These are phyloP conservation scores for Bassia scoparia DNA, from an alignment of 148 eudicot species.

Conservation along the genomic window DNA sequence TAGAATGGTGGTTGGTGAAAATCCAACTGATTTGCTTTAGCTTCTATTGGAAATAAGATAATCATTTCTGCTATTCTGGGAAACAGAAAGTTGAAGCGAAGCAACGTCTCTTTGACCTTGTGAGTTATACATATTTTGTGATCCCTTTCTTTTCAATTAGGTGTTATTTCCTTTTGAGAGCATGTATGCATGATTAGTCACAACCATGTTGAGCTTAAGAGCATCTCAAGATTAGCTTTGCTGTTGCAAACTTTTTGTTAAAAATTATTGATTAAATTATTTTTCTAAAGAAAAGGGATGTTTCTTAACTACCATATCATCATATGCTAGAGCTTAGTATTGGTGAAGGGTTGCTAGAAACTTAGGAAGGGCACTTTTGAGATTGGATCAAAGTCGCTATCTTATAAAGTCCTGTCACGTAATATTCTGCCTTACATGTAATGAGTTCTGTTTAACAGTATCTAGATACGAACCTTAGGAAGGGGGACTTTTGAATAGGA, in stretches of 20 bases:
- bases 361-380: too few species aligned
- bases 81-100: conserved; percentile 58
- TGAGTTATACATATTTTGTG: conserved; percentile 23
- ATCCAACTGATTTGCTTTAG: conserved; percentile 66
- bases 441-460: too few species aligned
- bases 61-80: conserved; percentile 38
- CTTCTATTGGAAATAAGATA: conserved; percentile 37
- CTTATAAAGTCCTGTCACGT: too few species aligned
- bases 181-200: not conserved
- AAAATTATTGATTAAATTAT: too few species aligned
- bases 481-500: too few species aligned
- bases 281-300: not conserved
- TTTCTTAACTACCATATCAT: not conserved
- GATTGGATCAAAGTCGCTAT: too few species aligned
- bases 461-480: too few species aligned
- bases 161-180: not conserved
- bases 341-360: not conserved
- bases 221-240: not conserved
- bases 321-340: not conserved
- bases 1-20: conserved; percentile 96
- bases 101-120: conserved; percentile 81
- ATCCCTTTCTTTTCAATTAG: not conserved
- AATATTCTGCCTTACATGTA: too few species aligned
- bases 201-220: too few species aligned
- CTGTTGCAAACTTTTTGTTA: not conserved